Evolutionary conservation across 495 filamentous ascomycete species (phyloP), one percentile per base, ranked within the genome.

Genomic region (Daldinia caldariorum): DNA sequence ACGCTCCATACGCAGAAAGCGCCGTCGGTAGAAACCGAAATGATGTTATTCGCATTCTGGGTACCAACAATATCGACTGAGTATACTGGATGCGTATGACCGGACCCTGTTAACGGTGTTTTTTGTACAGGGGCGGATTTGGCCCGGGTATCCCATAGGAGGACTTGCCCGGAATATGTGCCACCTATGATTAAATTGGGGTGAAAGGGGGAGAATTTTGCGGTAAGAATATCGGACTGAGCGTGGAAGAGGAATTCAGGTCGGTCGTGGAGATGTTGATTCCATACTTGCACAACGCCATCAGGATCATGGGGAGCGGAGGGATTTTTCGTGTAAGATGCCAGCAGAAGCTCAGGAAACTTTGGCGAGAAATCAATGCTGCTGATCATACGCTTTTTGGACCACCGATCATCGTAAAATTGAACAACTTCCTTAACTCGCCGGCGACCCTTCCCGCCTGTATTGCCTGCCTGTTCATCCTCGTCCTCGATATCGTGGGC

Each of bases 21-120:
- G 62, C 96, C 96, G 74, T 99, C 96, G 0, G 96, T 99, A 3
- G 94, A 97, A 76, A 90, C 91, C 18, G 93, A 96, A 61, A 99
- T 89, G 77, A 99, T 97, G 75, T 98, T 98, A 79, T 97, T 95
- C 55, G 96, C 96, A 79, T 99, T 98, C 79, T 98, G 96, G 6
- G 95, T 99, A 67, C 95, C 95, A 43, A 98, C 91, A 31, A 98
- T 94, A 49, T 95, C 93, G 63, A 99, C 89, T 29, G 89, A 91
- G 82, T 99, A 99, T 61, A 99, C 91, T 0, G 95, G 95, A 74
- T 99, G 95, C 7, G 95, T 96, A 77, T 99, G 95, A 39, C 95
- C 94, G 4, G 87, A 87, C 41, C 95, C 94, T 14, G 96, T 97
- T 31, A 98, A 85, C 0, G 95, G 94, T 1, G 96, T 99, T 79